phyloP scores from a whole-genome alignment of 2,329 filamentous ascomycete genomes.

The Metarhizium rileyi region DNA sequence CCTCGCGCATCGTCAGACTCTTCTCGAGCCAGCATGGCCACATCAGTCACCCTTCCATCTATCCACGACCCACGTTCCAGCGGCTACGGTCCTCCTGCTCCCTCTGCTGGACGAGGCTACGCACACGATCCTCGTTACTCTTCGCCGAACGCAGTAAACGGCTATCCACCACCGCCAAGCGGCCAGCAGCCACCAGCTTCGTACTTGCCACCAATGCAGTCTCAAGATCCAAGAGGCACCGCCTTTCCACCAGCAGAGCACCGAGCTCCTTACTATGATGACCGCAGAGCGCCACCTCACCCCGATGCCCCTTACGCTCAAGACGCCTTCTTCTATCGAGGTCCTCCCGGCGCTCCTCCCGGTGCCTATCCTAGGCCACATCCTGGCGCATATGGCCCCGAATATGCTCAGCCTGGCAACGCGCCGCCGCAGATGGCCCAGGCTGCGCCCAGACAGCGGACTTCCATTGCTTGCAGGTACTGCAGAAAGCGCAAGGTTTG shows the following conservation, averaged over 20 bases:
- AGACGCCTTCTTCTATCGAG: conserved; percentile 26
- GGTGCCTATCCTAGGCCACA: conserved; percentile 17
- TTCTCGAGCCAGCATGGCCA: conserved; percentile 29
- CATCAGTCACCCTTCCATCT: conserved; percentile 37
- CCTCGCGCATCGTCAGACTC: conserved; percentile 8
- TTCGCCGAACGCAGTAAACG: conserved; percentile 35
- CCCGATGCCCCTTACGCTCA: conserved; percentile 17
- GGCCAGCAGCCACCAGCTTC: conserved; percentile 19
- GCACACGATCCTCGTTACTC: conserved; percentile 28
- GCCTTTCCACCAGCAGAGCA: conserved; percentile 31
- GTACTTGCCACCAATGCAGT: conserved; percentile 30
- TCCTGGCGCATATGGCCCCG: conserved; percentile 22
- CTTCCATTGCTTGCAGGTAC: conserved; percentile 51
- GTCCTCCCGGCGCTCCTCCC: conserved; percentile 20
- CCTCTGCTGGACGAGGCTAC: conserved; percentile 22
- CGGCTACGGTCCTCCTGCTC: conserved; percentile 22
- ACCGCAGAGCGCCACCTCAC: conserved; percentile 20
- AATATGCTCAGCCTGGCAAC: conserved; percentile 25
- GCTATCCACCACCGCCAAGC: conserved; percentile 32
- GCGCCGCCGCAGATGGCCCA: conserved; percentile 31
- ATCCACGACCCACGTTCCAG: conserved; percentile 36
- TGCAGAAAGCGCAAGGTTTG: conserved; percentile 51
- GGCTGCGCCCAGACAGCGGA: conserved; percentile 47
- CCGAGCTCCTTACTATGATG: conserved; percentile 27
- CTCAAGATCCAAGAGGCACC: conserved; percentile 24